Base-by-base conservation (phyloP, 2,329 filamentous ascomycete species). In the Phoma sp. region DNA sequence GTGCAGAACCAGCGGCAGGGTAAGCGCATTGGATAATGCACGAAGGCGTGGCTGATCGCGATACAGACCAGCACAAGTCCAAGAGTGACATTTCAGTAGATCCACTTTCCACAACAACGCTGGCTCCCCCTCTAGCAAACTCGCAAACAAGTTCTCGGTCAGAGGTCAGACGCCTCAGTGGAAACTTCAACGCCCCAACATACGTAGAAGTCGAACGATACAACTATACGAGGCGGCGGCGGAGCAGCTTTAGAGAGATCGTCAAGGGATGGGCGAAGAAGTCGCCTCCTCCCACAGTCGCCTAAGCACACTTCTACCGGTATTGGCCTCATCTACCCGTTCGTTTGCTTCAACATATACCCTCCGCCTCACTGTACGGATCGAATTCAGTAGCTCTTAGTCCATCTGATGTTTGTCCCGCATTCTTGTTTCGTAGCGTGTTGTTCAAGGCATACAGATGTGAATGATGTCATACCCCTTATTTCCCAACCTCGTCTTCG, bases 111-210 rank as follows among this genome's bases (percentile, higher is more conserved):
- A 24, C 57, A 39, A 9, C 46, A 51, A 31, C 35, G 52, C 43
- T 55, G 56, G 33, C 49, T 54, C 32, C 54, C 51, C 31, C 45
- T 53, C 29, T 44, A 52, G 13, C 43, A 50, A 43, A 43, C 41
- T 40, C 46, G 15, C 58, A 49, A 21, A 48, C 56, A 22, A 37
- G 38, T 5, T 43, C 46, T 24, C 60, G 43, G n/a, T 35, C 47
- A 37, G 62, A 65, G 38, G 46, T 65, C 8, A 54, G 48, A 24
- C 49, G 61, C 38, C 43, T 70, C 43, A 68, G 65, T 45, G 67
- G 62, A 13, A 64, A 64, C 10, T 71, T 71, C 53, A 70, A 71
- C 33, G 60, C 65, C 9, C 68, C 68, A n/a, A 71, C 68, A 13
- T 25, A 62, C 12, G 51, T 67, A 7, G 67, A 70, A 39, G 47